Evolutionary conservation across 768 basidiomycete species (phyloP), one percentile per base, ranked within the genome.

Genomic region (Russula lepida): DNA sequence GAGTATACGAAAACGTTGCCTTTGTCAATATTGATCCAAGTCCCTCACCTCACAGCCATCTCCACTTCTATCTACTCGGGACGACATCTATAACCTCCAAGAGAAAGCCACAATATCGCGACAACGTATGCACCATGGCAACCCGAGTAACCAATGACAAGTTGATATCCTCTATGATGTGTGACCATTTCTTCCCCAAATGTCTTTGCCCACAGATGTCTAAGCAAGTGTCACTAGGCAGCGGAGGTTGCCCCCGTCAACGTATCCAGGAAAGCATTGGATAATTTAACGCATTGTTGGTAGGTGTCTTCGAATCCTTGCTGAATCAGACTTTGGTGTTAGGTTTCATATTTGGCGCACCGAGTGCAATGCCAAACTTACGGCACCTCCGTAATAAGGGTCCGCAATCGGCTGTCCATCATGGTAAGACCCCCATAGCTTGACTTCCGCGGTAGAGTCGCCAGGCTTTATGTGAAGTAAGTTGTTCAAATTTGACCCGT

Each of bases 341-440:
- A 11, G 23, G 32, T 27, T 21, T 43, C 28, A 21, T 50, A 2
- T 17, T 37, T 15, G 15, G 15, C 35, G 15, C 35, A 37, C 15
- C 46, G 4, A 39, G 62, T 19, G 15, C 25, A 46, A 62, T 50
- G 23, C 43, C 54, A 21, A 21, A 73, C 82, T 69, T 70, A 86
- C 84, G 32, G 77, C 74, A 35, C 82, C 82, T 13, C 85, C 88
- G 63, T 90, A 93, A 71, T 93, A 95, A 6, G 94, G 94, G 71
- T 95, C 94, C 12, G 79, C 77, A 63, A 97, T 92, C 19, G 84
- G 78, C 68, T 80, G 80, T 50, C 77, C 75, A 69, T 89, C 88
- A 6, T 84, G 73, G 69, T 86, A 91, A 6, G 87, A 86, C 19
- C 89, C 90, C 84, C 88, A 94, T n/a, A 94, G 77, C 7, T 78